A percentile compares a stretch with the other conserved stretches of the same genome.
Evolutionary conservation across 176 grass and related monocot species (phyloP).

Genomic region (Ananas comosus): DNA sequence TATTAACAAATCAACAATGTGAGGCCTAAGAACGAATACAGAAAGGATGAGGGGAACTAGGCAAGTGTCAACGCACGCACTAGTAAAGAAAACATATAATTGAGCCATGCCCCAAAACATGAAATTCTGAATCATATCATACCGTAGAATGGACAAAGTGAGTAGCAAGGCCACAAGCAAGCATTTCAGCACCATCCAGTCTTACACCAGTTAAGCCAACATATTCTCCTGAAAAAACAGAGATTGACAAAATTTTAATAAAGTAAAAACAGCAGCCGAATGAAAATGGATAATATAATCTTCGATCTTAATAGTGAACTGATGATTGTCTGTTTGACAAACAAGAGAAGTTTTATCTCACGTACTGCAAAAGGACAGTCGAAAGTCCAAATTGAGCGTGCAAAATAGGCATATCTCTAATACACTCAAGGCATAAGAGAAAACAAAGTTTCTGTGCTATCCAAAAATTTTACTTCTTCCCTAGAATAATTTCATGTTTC

Average conservation of each 20-base stretch:
- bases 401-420: neutral
- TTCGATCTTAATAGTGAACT: too few relatives aligned
- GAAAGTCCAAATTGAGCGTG: neutral
- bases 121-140: slow-evolving; percentile 20
- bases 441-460: too few relatives aligned
- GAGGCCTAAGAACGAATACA: neutral
- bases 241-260: slow-evolving; percentile 15
- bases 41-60: neutral
- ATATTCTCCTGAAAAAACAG: slow-evolving; percentile 72
- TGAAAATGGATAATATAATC: too few relatives aligned
- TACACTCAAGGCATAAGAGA: too few relatives aligned
- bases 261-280: slow-evolving; percentile 3
- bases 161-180: slow-evolving; percentile 84
- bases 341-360: too few relatives aligned
- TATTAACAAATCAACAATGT: neutral
- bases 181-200: slow-evolving; percentile 86
- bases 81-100: neutral
- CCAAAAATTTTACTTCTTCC: too few relatives aligned
- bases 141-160: slow-evolving; percentile 79
- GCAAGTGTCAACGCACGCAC: neutral
- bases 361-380: too few relatives aligned
- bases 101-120: neutral
- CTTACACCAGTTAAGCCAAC: slow-evolving; percentile 79
- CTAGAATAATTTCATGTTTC: too few relatives aligned
- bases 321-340: too few relatives aligned